phyloP scores from a whole-genome alignment of 1,139 yeast species.

The Candida sojae region DNA sequence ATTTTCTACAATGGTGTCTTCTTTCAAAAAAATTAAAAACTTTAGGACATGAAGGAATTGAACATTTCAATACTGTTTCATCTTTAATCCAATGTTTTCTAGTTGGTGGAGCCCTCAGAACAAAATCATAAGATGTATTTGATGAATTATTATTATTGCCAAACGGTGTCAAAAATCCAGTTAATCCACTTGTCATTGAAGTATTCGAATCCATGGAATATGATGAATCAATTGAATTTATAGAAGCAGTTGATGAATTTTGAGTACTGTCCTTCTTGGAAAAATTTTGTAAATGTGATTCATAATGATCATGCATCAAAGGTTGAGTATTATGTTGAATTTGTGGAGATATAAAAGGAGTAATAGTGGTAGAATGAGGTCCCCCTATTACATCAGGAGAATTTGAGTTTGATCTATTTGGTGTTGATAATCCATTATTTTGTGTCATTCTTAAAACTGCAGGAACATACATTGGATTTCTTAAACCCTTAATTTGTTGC shows the following conservation, averaged over 20 bases:
- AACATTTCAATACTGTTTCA: slow-evolving; percentile 60
- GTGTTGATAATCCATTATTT: slow-evolving; percentile 14
- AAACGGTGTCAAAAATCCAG: slow-evolving; percentile 10
- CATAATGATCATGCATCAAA: slow-evolving; percentile 11
- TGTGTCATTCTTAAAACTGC: slow-evolving; percentile 72
- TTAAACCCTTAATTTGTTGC: slow-evolving; percentile 68
- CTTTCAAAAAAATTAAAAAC: slow-evolving; percentile 76
- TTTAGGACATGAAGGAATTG: slow-evolving; percentile 57
- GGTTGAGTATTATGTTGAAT: slow-evolving; percentile 1
- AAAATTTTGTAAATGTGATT: slow-evolving; percentile 14
- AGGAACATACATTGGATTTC: slow-evolving; percentile 86
- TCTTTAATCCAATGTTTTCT: slow-evolving; percentile 82
- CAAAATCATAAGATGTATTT: slow-evolving; percentile 28
- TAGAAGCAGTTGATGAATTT: slow-evolving; percentile 26
- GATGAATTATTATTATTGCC: slow-evolving; percentile 15
- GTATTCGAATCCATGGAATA: slow-evolving; percentile 30
- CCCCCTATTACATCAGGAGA: slow-evolving; percentile 69
- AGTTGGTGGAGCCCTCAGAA: slow-evolving; percentile 52
- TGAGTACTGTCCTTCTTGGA: slow-evolving; percentile 5
- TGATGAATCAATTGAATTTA: slow-evolving; percentile 39
- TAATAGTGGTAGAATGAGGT: background rate
- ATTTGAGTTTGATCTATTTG: slow-evolving; percentile 15
- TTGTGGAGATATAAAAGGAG: slow-evolving; percentile 7
- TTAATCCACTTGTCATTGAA: slow-evolving; percentile 16
- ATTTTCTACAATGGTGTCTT: slow-evolving; percentile 90